phyloP scores from a whole-genome alignment of 2,329 filamentous ascomycete species.

The Colletotrichum caudatum region DNA sequence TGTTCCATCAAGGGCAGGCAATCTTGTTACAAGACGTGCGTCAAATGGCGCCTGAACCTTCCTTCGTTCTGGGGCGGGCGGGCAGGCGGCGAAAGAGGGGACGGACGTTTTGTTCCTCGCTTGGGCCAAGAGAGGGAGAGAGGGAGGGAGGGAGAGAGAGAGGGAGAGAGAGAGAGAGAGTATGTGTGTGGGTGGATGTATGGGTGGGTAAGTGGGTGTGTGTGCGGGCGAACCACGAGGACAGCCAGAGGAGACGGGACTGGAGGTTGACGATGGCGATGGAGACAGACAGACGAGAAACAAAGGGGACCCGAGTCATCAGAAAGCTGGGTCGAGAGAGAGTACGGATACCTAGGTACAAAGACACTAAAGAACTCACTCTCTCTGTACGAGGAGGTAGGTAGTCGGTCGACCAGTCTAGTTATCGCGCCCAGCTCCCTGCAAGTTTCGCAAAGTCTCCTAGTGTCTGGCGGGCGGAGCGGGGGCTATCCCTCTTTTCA shows the following conservation, averaged over 20 bases:
- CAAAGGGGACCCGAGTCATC: constrained; percentile 34
- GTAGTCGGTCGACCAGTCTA: neutral
- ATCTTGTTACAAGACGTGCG: constrained; percentile 53
- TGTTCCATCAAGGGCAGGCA: constrained; percentile 47
- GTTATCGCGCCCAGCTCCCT: constrained; percentile 17
- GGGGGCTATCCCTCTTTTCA: constrained; percentile 13
- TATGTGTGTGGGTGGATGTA: neutral
- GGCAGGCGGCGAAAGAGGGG: constrained; percentile 25
- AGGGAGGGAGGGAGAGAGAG: neutral
- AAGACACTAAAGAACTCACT: no score
- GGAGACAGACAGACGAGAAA: constrained; percentile 28
- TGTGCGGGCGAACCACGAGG: constrained; percentile 1
- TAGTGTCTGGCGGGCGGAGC: constrained; percentile 25
- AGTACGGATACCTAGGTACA: no score
- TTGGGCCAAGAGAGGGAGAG: constrained; percentile 1
- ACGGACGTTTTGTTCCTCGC: constrained; percentile 1
- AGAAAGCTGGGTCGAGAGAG: constrained; percentile 11
- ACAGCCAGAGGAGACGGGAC: constrained; percentile 8
- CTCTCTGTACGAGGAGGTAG: neutral
- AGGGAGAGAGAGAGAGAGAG: neutral
- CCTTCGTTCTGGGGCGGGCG: constrained; percentile 31
- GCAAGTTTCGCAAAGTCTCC: constrained; percentile 34
- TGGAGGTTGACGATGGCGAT: neutral
- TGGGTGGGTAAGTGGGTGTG: neutral
- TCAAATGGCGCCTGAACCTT: constrained; percentile 52